Evolutionary conservation across 208 protist genomes (phyloP).

Genomic region (Leishmania braziliensis): DNA sequence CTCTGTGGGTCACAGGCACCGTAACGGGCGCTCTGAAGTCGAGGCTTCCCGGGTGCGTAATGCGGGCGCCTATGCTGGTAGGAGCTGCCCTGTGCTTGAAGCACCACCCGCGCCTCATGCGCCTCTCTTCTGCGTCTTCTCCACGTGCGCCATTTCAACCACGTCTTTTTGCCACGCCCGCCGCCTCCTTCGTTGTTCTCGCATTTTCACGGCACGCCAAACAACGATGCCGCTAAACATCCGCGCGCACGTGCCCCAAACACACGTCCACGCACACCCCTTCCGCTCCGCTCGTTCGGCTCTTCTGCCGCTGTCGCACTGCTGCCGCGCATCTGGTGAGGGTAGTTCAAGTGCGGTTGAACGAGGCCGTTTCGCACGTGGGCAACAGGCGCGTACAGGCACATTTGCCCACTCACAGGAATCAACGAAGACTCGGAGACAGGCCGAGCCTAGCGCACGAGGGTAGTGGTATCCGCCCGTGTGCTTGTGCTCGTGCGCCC

Average conservation of each 20-base stretch:
- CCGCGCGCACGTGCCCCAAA: background rate
- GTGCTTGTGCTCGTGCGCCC: conserved; percentile 5
- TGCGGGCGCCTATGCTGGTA: background rate
- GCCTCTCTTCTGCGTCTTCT: background rate
- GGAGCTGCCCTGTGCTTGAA: background rate
- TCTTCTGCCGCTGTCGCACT: background rate
- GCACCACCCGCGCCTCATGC: background rate
- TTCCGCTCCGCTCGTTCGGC: too few relatives aligned
- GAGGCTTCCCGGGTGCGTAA: background rate
- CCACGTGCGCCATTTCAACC: background rate
- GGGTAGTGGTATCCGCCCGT: background rate
- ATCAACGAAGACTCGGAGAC: background rate
- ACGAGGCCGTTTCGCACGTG: background rate
- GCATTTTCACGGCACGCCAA: background rate
- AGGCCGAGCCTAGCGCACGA: background rate
- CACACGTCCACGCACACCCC: background rate
- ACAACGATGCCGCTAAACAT: background rate
- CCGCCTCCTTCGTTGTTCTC: background rate
- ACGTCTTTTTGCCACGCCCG: too few relatives aligned
- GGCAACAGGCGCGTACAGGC: background rate
- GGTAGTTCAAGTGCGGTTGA: background rate
- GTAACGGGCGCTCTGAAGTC: too few relatives aligned
- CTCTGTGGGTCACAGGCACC: background rate
- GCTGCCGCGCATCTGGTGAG: background rate
- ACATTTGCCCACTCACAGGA: background rate